phyloP scores from a whole-genome alignment of 1,284 basidiomycete species.

The Cystobasidium pallidum region DNA sequence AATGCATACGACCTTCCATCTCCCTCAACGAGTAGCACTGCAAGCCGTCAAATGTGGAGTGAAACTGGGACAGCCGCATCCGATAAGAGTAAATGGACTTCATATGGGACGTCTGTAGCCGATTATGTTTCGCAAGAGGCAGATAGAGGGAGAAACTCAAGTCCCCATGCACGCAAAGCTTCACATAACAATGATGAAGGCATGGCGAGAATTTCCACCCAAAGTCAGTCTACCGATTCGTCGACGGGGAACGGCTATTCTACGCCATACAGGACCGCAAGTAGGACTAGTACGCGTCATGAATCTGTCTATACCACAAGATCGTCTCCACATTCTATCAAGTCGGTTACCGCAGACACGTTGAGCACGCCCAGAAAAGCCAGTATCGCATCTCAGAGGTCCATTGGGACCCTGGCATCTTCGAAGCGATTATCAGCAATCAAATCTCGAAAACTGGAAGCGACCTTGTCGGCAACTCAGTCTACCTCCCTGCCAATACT shows the following conservation, averaged over 20 bases:
- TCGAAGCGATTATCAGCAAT: not conserved
- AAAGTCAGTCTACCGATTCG: not conserved
- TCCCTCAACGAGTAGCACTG: constrained; percentile 31
- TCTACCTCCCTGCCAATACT: not conserved
- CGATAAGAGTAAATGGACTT: constrained; percentile 32
- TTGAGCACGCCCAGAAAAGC: not conserved
- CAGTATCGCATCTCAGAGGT: not conserved
- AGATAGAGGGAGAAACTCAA: not conserved
- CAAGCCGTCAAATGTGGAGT: constrained; percentile 9
- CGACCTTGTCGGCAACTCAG: not conserved
- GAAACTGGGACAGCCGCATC: constrained; percentile 5
- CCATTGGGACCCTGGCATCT: not conserved
- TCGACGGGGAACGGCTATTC: not conserved
- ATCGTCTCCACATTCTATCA: not conserved
- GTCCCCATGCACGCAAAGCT: not conserved
- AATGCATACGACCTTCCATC: constrained; percentile 79
- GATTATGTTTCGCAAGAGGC: not conserved
- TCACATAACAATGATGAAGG: not conserved
- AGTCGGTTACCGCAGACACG: not conserved
- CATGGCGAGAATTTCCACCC: not conserved
- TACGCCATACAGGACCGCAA: not conserved
- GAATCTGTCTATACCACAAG: not conserved
- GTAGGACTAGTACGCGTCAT: not conserved
- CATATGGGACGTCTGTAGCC: not conserved
- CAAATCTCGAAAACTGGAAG: constrained; percentile 1